Evolutionary conservation across 495 filamentous ascomycete species (phyloP).

Genomic region (Filosporella fistucella): DNA sequence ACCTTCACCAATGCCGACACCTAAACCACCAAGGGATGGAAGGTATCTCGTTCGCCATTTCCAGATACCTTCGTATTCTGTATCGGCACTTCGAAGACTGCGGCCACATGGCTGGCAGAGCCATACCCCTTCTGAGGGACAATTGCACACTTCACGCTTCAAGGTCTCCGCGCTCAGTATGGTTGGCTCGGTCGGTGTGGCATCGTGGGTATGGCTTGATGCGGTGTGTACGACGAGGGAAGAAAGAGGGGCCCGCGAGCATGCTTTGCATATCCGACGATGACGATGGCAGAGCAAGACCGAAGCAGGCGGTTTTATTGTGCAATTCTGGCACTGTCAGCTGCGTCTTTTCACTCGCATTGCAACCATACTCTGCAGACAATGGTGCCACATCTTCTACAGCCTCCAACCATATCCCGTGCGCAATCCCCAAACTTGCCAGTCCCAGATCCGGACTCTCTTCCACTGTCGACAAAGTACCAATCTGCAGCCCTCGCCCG

Average conservation of each 20-base stretch:
- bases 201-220: neutral
- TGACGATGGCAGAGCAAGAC: conserved; percentile 61
- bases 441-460: conserved; percentile 10
- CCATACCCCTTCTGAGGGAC: conserved; percentile 59
- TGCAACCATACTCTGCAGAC: conserved; percentile 76
- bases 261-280: conserved; percentile 72
- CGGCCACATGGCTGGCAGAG: conserved; percentile 77
- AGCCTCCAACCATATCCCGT: conserved; percentile 77
- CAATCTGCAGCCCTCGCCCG: conserved; percentile 45
- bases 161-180: conserved; percentile 33
- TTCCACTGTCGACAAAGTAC: conserved; percentile 43
- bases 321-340: conserved; percentile 63
- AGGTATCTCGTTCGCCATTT: conserved; percentile 84
- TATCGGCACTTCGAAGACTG: conserved; percentile 61
- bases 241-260: conserved; percentile 60
- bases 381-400: conserved; percentile 67
- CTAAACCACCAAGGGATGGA: conserved; percentile 71
- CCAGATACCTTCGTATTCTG: conserved; percentile 75
- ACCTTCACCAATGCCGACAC: conserved; percentile 84
- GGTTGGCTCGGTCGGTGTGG: neutral
- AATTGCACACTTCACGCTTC: conserved; percentile 62
- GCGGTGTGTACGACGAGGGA: conserved; percentile 17
- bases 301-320: conserved; percentile 65
- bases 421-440: conserved; percentile 74
- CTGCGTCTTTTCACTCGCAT: neutral